Percentiles rank a stretch among this genome's conserved stretches.
Conservation (phyloP, 495 filamentous ascomycete species). For the Penicillium pancosmium region DNA sequence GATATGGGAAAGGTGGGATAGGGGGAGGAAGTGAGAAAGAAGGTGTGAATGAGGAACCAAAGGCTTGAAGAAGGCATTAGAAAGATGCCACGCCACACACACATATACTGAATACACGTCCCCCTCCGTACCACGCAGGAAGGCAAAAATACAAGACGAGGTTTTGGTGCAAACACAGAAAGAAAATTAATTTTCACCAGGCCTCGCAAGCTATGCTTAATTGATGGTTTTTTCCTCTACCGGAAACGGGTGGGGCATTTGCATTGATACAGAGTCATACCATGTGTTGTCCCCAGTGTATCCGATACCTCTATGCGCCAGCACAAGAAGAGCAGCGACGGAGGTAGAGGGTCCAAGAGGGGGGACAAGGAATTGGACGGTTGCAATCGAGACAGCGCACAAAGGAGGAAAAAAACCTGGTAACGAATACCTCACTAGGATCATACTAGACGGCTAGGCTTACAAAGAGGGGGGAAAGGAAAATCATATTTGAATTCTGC, state of each 20-base stretch:
- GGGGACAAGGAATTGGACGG: slow-evolving; percentile 13
- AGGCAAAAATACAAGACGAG: slow-evolving; percentile 14
- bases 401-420: slow-evolving; percentile 3
- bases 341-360: slow-evolving; percentile 1
- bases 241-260: slow-evolving; percentile 29
- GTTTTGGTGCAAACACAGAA: slow-evolving; percentile 21
- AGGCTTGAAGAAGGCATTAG: slow-evolving; percentile 11
- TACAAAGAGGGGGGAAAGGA: background rate
- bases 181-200: slow-evolving; percentile 19
- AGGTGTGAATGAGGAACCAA: slow-evolving; percentile 12
- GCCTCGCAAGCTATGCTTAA: slow-evolving; percentile 19
- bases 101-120: slow-evolving; percentile 21
- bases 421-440: slow-evolving; percentile 3
- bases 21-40: slow-evolving; percentile 8
- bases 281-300: slow-evolving; percentile 19
- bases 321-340: background rate
- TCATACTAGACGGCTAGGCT: background rate
- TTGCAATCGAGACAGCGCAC: slow-evolving; percentile 30
- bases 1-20: slow-evolving; percentile 1
- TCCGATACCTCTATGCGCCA: slow-evolving; percentile 10
- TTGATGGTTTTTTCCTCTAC: slow-evolving; percentile 10
- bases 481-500: slow-evolving; percentile 3
- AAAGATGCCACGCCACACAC: slow-evolving; percentile 25
- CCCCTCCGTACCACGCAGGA: slow-evolving; percentile 18
- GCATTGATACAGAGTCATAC: slow-evolving; percentile 22